Evolutionary conservation across 2,329 filamentous ascomycete species (phyloP), one percentile per base, ranked within the genome.

Genomic region (Allantophomopsis lycopodina): DNA sequence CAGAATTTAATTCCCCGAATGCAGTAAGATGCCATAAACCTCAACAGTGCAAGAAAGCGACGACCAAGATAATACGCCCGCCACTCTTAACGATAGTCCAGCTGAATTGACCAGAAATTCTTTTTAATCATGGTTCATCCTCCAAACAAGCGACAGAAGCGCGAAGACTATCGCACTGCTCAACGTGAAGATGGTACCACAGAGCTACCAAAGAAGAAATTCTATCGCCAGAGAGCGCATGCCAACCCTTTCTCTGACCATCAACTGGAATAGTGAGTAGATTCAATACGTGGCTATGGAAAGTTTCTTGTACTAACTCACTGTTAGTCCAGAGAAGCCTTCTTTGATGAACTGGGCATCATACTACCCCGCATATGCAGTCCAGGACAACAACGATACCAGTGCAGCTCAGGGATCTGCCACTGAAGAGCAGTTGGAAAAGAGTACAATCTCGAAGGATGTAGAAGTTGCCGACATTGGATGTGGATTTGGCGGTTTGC

Each of bases 241-340:
- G 91, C 91, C 46, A 98, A 98, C 64, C 88, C 89, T 6, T 98
- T 98, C 63, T 95, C 89, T 2, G 91, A 98, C 55, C 91, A 98
- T 65, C 68, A 75, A 42, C 68, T 98, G 56, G 70, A 72, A 53
- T 98, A 98, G 91, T 94, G 73, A 53, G 76, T 65, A 35, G 18
- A 17, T 17, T 28, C 11, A 44, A 21, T 34, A 10, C 10, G 10
- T 12, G 23, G 18, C 11, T 10, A 28, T 3, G 5, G 4, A 28
- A 8, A 12, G 20, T 10, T 28, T 28, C 23, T 28, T 28, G 23
- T 28, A 28, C 23, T 28, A 12, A 28, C 23, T 3, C 10, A 28
- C 23, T 23, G 35, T 31, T 47, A 95, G 89, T 55, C 91, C 91
- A 7, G 65, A 71, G 39, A 79, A 70, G 41, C 91, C 91, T 3